phyloP scores from a whole-genome alignment of 2,329 filamentous ascomycete genomes.

The Scleromitrula shiraiana region DNA sequence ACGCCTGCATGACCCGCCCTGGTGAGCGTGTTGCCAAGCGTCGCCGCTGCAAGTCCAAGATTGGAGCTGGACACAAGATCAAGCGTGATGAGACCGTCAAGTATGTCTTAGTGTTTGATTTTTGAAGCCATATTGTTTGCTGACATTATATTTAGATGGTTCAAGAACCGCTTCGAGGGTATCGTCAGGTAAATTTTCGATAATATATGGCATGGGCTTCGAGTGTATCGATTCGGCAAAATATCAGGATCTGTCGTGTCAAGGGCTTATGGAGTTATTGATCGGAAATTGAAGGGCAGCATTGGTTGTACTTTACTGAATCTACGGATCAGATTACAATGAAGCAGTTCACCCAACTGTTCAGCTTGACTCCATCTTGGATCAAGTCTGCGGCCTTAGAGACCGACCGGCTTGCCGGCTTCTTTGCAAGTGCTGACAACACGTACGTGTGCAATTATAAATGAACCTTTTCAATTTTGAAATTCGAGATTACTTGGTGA shows the following conservation, averaged over 20 bases:
- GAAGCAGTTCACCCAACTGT: conserved; percentile 39
- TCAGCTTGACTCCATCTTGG: conserved; percentile 41
- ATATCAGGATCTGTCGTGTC: conserved; percentile 10
- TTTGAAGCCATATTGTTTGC: not conserved
- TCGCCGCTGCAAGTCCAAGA: conserved; percentile 76
- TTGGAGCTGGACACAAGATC: conserved; percentile 89
- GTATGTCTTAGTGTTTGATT: conserved; percentile 22
- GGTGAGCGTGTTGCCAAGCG: conserved; percentile 97
- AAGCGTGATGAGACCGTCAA: conserved; percentile 91
- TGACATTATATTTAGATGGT: conserved; percentile 51
- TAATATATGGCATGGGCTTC: conserved; percentile 6
- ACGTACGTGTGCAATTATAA: not conserved
- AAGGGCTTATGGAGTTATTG: conserved; percentile 25
- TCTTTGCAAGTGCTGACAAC: conserved; percentile 27
- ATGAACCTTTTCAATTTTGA: too few species aligned
- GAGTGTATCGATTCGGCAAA: conserved; percentile 7
- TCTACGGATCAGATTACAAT: conserved; percentile 30
- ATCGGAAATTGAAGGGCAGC: conserved; percentile 16
- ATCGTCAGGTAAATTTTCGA: conserved; percentile 79
- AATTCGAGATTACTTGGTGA: too few species aligned
- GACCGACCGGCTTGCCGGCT: conserved; percentile 68
- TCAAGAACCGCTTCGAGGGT: conserved; percentile 58
- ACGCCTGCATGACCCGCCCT: conserved; percentile 99
- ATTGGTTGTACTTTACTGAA: conserved; percentile 27
- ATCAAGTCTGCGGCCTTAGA: conserved; percentile 60